Base-by-base conservation (phyloP, 2,329 filamentous ascomycete genomes). In the Conoideocrella luteorostrata region DNA sequence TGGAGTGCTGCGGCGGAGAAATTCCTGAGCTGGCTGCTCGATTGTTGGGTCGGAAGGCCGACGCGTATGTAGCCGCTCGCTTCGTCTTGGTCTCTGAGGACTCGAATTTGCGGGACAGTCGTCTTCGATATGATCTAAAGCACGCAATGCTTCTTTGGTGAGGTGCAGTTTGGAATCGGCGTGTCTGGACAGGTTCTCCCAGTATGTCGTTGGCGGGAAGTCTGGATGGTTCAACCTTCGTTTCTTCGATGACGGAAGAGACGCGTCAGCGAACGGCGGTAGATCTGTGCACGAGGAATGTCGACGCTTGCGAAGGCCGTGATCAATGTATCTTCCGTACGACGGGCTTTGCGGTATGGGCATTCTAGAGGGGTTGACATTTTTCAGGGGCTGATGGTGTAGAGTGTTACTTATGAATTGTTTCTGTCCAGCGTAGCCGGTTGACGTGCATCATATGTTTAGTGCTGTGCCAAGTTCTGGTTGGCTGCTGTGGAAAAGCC, bases 101-200 rank as follows among this genome's bases (percentile, higher is more conserved):
- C 17, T 37, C 10, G 34, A 37, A n/a, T 37, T 37, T 21, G n/a
- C 2, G 10, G 34, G 21, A 37, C 34, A n/a, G 17, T 7, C 9
- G 34, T 23, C 34, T 21, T 21, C 9, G 34, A 37, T 7, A 37
- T 7, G 5, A 6, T 37, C 34, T 37, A 18, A 21, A 23, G 34
- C 34, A 21, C 18, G 34, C 17, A 37, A 23, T 18, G 34, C 34
- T 21, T 37, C 7, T 37, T 37, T 37, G 13, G 34, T 37, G 34
- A 37, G 34, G n/a, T 37, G 34, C 34, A 33, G 13, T 33, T 33
- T 7, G 30, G 30, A 33, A 15, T 33, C 13, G 13, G 13, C 7
- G 18, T 37, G 34, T n/a, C n/a, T 37, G 17, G 34, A 37, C 21
- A 37, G 22, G 21, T 37, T 37, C 34, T 37, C 34, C 34, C 34